Base-by-base conservation (phyloP, 371 early-diverging fungal genomes). In the Rhizopus microsporus region DNA sequence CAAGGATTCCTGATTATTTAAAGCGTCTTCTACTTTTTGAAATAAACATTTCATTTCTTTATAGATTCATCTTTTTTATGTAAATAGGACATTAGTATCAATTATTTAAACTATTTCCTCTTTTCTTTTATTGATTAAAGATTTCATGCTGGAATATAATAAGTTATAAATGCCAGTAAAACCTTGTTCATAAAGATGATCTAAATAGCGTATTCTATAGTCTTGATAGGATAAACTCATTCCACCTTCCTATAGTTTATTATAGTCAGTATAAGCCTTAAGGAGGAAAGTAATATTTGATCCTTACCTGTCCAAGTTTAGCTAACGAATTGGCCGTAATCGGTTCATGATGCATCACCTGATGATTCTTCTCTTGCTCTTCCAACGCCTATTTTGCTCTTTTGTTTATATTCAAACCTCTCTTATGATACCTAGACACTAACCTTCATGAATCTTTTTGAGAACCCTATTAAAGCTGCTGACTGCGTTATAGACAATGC, bases 401-500 rank as follows among this genome's bases (percentile, higher is more conserved):
- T 42, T 7, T 29, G 7, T 44, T 16, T 35, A 49, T 49, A 7
- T 10, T 4, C 3, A 7, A 46, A 10, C 16, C 30, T 5, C 50
- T 35, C 8, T 49, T 34, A 2, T 31, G 12, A 9, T 34, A 10
- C 31, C 40, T 12, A 49, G 23, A 3, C 32, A 50, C 65, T 62
- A 66, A 64, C 74, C 29, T 50, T 29, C 40, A 77, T 53, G 34
- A 82, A 85, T 7, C 69, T 61, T 17, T 77, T 75, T 9, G 82
- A 79, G 51, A 69, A 77, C 0, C 75, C 76, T 5, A 75, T 67
- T 29, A 81, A 48, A 6, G 73, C 66, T 0, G 62, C 54, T 5
- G 83, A 80, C 37, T 81, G 83, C 0, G 80, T 79, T 13, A 85
- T 35, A 3, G 83, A 82, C 4, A 78, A 46, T 42, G 70, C 58